Evolutionary conservation across 192 early-diverging fungal genomes (phyloP), one percentile per base, ranked within the genome.

Genomic region (Backusella australiensis): DNA sequence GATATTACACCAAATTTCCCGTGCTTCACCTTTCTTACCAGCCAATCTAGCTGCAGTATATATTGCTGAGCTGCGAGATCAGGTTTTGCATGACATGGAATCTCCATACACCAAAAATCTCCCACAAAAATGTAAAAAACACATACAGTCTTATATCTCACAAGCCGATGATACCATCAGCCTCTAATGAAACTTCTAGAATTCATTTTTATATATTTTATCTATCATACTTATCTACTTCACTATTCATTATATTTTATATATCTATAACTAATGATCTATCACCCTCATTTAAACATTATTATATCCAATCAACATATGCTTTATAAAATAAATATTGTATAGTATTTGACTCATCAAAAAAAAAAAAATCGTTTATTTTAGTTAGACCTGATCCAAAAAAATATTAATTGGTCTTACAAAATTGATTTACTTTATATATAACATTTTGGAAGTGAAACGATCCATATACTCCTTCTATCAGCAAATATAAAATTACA

Each of bases 1-100:
- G 19, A 39, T 63, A 38, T 38, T 39, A 4, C 72, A 73, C 35
- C 72, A 73, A 39, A 73, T 52, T 15, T 63, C 72, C 23, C 15
- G 71, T 41, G 38, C 12, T 29, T 36, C 49, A 14, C 32, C 21
- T 26, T 38, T 36, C 42, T 46, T 71, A 41, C 69, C 36, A 44
- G 69, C 69, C 0, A 36, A 49, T 19, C 5, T 29, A 17, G 69
- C 69, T 15, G 38, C 69, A 26, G 41, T 32, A 4, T 44, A 71
- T 71, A 71, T 71, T 49, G 69, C 69, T 8, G 69, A 46, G 19
- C 41, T 71, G 29, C 46, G 69, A 46, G 69, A 73, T 73, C 72
- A 73, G 39, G n/a, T 63, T 35, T 34, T 63, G 72, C 56, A 23
- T 36, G 52, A 56, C 12, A 73, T 39, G 53, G 38, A 73, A 29